These are phyloP conservation scores for Saururus chinensis DNA, from an alignment of 164 flowering plant species.

Conservation along the genomic window DNA sequence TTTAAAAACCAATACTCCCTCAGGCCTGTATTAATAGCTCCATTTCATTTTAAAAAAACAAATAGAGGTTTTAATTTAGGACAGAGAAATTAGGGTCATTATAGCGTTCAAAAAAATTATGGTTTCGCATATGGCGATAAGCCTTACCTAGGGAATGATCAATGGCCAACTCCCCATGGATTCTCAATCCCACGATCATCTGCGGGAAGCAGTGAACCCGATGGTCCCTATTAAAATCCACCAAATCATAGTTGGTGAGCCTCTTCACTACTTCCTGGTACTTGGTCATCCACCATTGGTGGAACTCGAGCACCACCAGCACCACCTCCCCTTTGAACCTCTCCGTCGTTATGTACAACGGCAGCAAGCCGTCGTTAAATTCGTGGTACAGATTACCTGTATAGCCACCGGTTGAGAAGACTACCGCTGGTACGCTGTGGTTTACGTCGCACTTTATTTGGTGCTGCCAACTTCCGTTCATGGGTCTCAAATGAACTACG, in stretches of 20 bases:
- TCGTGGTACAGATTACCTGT: slow-evolving; percentile 14
- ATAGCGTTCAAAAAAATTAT: no score
- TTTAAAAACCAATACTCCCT: no score
- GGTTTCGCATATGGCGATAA: neutral
- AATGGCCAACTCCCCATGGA: slow-evolving; percentile 8
- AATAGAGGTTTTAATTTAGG: no score
- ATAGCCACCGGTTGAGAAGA: slow-evolving; percentile 10
- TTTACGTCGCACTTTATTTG: neutral
- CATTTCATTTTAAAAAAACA: no score
- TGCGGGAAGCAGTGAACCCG: slow-evolving; percentile 8
- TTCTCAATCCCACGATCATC: slow-evolving; percentile 5
- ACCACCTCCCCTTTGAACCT: slow-evolving; percentile 9
- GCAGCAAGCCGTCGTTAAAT: slow-evolving; percentile 12
- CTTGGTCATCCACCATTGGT: slow-evolving; percentile 9
- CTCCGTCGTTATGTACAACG: slow-evolving; percentile 7
- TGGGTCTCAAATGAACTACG: slow-evolving; percentile 1
- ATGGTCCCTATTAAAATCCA: slow-evolving; percentile 4
- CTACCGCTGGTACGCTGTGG: slow-evolving; percentile 6
- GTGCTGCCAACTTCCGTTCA: neutral
- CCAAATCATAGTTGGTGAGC: slow-evolving; percentile 5
- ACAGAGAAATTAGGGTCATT: no score
- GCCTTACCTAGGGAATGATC: slow-evolving; percentile 4
- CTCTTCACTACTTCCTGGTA: slow-evolving; percentile 2
- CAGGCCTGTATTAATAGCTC: no score
- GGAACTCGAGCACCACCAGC: slow-evolving; percentile 9